Base-by-base conservation (phyloP, 2,329 filamentous ascomycete species). In the Hirsutella thompsonii region DNA sequence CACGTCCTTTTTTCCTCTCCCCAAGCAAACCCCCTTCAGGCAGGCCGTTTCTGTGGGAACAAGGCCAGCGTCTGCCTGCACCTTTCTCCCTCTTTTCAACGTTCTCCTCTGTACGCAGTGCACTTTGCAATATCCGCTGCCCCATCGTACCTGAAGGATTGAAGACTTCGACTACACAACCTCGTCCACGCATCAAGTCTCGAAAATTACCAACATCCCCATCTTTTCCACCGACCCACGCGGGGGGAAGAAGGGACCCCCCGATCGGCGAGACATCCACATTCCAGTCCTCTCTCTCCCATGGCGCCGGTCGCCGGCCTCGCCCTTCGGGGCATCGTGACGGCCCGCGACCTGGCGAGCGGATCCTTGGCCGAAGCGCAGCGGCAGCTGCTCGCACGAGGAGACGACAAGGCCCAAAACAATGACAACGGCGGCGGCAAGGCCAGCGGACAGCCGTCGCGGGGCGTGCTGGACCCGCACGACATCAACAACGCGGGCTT, bases 401-500 rank as follows among this genome's bases (percentile, higher is more conserved):
- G n/a, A n/a, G n/a, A n/a, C n/a, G n/a, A n/a, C n/a, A n/a, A n/a
- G n/a, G n/a, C n/a, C n/a, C n/a, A n/a, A n/a, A n/a, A n/a, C n/a
- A n/a, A n/a, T n/a, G 13, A n/a, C 29, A n/a, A 5, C 53, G 19
- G 44, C 52, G 13, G 19, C 16, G 32, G 48, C 18, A 49, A 54
- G 20, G 49, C 54, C 18, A 52, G 10, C 29, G 16, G 2, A n/a
- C 13, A 4, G 13, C 66, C 72, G 0, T 53, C 56, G 9, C 44
- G 47, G 3, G 77, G 76, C 42, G 63, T 69, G 11, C 66, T 75
- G n/a, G 61, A 67, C 44, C 73, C 74, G 2, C 59, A 68, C 32
- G 52, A 71, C 43, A 76, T 79, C 60, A 77, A 72, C 62, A 81
- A 81, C 55, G 74, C 70, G 18, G 84, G 79, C 44, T 78, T 94